Evolutionary conservation across 2,329 filamentous ascomycete species (phyloP).

Genomic region (Alternaria panax): DNA sequence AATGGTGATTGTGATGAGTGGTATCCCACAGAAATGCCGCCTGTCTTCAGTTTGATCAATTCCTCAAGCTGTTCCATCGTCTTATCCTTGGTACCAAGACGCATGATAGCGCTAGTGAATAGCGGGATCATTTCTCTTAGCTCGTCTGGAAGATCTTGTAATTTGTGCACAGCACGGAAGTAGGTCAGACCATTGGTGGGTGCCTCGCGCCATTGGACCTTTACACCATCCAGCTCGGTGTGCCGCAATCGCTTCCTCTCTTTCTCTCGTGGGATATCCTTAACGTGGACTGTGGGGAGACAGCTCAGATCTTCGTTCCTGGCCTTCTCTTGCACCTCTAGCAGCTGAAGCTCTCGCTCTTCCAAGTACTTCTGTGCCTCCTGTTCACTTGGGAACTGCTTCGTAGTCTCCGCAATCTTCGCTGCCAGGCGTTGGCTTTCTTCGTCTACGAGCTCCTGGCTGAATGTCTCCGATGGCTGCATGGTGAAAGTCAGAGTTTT

Average conservation of each 20-base stretch:
- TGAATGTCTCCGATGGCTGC: constrained; percentile 80
- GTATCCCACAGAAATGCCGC: constrained; percentile 84
- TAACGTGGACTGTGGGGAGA: constrained; percentile 85
- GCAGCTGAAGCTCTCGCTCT: constrained; percentile 78
- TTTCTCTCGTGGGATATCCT: constrained; percentile 83
- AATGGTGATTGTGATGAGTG: constrained; percentile 81
- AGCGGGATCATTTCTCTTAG: constrained; percentile 84
- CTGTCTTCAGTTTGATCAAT: constrained; percentile 93
- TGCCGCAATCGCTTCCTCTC: constrained; percentile 73
- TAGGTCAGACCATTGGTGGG: constrained; percentile 96
- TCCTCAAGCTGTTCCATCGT: constrained; percentile 96
- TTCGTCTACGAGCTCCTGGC: constrained; percentile 75
- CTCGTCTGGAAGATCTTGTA: constrained; percentile 83
- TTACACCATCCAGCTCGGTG: constrained; percentile 65
- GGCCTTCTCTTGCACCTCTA: constrained; percentile 83
- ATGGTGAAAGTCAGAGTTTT: constrained; percentile 92
- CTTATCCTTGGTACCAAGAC: constrained; percentile 85
- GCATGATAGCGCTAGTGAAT: constrained; percentile 92
- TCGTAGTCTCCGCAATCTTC: constrained; percentile 75
- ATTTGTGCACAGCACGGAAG: constrained; percentile 84
- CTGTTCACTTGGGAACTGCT: constrained; percentile 73
- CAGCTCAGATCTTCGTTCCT: constrained; percentile 86
- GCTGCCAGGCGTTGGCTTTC: constrained; percentile 76
- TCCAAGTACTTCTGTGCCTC: constrained; percentile 76
- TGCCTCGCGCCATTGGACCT: constrained; percentile 88